Evolutionary conservation across 2,329 filamentous ascomycete species (phyloP).

Genomic region (Cordyceps farinosa): DNA sequence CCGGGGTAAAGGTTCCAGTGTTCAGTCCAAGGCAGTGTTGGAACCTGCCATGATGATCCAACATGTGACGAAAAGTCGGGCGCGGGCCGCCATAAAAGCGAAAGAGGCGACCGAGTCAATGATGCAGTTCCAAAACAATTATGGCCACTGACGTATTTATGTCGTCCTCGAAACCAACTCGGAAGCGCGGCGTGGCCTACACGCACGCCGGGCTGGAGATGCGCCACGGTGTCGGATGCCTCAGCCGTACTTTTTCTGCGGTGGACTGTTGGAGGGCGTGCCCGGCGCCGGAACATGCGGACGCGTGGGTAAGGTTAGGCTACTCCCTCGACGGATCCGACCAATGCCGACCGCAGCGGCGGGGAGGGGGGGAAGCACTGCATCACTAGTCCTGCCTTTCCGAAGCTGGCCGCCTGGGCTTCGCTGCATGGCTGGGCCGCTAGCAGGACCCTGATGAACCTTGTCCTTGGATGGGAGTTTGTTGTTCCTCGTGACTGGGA

Average conservation of each 20-base stretch:
- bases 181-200: background rate
- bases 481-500: background rate
- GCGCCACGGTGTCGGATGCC: background rate
- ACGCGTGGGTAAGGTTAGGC: slow-evolving; percentile 1
- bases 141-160: slow-evolving; percentile 9
- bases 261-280: background rate
- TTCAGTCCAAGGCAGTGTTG: background rate
- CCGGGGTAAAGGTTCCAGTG: background rate
- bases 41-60: background rate
- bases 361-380: background rate
- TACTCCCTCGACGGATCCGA: background rate
- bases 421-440: background rate
- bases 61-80: background rate
- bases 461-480: background rate
- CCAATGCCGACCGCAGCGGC: background rate
- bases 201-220: background rate
- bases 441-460: slow-evolving; percentile 11
- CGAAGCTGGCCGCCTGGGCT: background rate
- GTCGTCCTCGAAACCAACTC: slow-evolving; percentile 3
- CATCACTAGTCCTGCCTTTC: background rate
- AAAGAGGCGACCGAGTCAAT: slow-evolving; percentile 4
- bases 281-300: background rate
- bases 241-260: slow-evolving; percentile 2
- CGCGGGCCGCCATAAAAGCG: background rate
- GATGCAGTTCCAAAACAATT: background rate